phyloP scores from a whole-genome alignment of 2,329 filamentous ascomycete genomes.

The Paraphaeosphaeria sporulosa region DNA sequence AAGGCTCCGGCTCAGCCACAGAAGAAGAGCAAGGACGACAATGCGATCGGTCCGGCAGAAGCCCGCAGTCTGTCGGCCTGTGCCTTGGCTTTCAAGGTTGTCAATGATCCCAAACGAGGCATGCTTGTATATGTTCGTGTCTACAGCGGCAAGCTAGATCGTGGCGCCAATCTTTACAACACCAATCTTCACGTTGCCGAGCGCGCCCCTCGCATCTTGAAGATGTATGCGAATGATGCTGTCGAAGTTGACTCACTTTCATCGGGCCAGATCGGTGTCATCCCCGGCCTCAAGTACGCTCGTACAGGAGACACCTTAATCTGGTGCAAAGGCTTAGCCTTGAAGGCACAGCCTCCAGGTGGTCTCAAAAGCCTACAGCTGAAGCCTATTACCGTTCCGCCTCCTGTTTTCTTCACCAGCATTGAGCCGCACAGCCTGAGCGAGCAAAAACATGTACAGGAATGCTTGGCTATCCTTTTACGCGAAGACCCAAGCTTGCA shows the following conservation, averaged over 20 bases:
- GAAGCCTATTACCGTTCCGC: constrained; percentile 85
- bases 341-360: constrained; percentile 70
- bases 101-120: constrained; percentile 84
- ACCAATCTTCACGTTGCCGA: constrained; percentile 83
- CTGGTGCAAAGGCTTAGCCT: constrained; percentile 69
- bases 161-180: constrained; percentile 82
- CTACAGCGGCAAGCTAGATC: constrained; percentile 81
- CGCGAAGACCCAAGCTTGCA: constrained; percentile 93
- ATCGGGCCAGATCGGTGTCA: constrained; percentile 91
- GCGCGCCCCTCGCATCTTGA: constrained; percentile 79
- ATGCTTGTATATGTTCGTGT: constrained; percentile 91
- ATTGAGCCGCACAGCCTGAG: constrained; percentile 81
- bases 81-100: constrained; percentile 88
- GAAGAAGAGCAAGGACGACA: constrained; percentile 23
- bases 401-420: constrained; percentile 95
- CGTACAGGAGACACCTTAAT: constrained; percentile 93
- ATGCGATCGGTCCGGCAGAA: constrained; percentile 33
- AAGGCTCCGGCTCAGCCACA: constrained; percentile 20
- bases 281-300: constrained; percentile 88
- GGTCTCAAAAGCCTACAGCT: constrained; percentile 79
- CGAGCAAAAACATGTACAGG: constrained; percentile 80
- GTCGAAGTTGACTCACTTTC: constrained; percentile 82
- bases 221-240: constrained; percentile 88
- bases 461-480: constrained; percentile 77
- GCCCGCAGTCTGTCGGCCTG: constrained; percentile 72